Conservation (phyloP, 2,329 filamentous ascomycete species). For the Penicillium hesseltinei region DNA sequence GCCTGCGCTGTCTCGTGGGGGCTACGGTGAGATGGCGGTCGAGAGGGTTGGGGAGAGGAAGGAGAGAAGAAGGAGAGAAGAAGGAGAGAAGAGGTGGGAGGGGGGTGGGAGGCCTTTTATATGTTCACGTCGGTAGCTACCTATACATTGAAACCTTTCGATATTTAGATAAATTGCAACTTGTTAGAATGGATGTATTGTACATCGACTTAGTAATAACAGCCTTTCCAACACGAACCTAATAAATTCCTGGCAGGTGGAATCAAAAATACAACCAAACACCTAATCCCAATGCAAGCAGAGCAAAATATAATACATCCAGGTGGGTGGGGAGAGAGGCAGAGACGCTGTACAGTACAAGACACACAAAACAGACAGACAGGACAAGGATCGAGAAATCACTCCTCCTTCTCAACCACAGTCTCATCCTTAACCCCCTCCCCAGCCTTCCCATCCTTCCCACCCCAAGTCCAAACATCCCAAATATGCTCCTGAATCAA, state of each 20-base stretch:
- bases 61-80: too few species aligned
- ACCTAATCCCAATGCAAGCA: slow-evolving; percentile 19
- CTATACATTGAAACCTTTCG: background rate
- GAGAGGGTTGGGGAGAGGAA: too few species aligned
- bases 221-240: background rate
- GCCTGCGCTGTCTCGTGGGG: too few species aligned
- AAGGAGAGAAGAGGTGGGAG: too few species aligned
- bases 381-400: background rate
- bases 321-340: background rate
- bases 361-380: background rate
- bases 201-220: background rate
- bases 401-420: slow-evolving; percentile 12
- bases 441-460: slow-evolving; percentile 22
- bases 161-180: background rate
- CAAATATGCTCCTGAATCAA: slow-evolving; percentile 48
- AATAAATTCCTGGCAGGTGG: background rate
- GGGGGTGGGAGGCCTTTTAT: too few species aligned
- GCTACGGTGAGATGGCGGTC: too few species aligned
- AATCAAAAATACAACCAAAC: slow-evolving; percentile 13
- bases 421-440: slow-evolving; percentile 23
- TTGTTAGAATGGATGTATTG: background rate
- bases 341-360: slow-evolving; percentile 5
- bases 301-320: slow-evolving; percentile 15
- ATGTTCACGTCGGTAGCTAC: too few species aligned
- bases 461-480: slow-evolving; percentile 47